Evolutionary conservation across 75 land plant genomes (phyloP), one percentile per base, ranked within the genome.

Genomic region (Picea sitchensis): DNA sequence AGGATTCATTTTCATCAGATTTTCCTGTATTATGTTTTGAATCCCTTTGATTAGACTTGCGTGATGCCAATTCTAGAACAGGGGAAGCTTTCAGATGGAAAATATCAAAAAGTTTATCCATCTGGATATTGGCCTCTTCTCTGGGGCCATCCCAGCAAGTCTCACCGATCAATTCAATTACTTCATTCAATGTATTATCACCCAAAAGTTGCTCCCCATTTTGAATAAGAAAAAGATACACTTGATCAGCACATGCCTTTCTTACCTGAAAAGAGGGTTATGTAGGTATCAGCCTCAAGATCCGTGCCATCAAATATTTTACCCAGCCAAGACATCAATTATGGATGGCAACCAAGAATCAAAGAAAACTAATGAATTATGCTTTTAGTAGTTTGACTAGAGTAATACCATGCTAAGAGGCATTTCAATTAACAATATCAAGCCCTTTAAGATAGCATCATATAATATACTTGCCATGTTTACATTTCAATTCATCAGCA

Each of bases 81-180:
- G 54, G 58, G 6, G 76, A 71, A 2, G 44, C 73, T 60, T 87
- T 80, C 15, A 94, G 58, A 76, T 88, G 86, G 69, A 88, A 90
- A 71, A 93, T 69, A 32, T 81, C 77, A 69, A 62, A 83, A 58
- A 97, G 84, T 59, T 88, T 76, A 75, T 80, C 41, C 76, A 85
- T 92, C 73, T 80, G 79, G 2, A 65, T 80, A 60, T 81, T 90
- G 51, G 87, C 87, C 44, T 69, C 87, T 79, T 97, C 91, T 6
- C 91, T 18, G 13, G 87, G 90, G 44, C 95, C 99, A 71, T 97
- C 98, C 99, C 99, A 97, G 79, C 91, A 88, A 51, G 95, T 95
- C 78, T 95, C 95, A 18, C 86, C 77, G 58, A 97, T 73, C 20
- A 97, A 79, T 78, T 95, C 98, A 80, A 93, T 74, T 11, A 90